phyloP scores from a whole-genome alignment of 176 grass and related monocot species.

The Eragrostis nindensis region DNA sequence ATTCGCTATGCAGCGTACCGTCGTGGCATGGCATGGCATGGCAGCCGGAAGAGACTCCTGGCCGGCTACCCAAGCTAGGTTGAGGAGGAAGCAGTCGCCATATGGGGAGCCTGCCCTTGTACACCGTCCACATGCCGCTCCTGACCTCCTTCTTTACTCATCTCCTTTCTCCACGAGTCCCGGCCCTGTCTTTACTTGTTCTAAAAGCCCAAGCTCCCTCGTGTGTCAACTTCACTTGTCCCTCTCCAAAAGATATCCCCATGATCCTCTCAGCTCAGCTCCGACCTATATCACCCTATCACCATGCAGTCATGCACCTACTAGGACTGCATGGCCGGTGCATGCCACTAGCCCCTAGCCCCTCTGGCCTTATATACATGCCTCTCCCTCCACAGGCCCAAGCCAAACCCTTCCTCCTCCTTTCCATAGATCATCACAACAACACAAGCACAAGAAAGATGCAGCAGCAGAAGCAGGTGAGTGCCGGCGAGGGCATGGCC shows the following conservation, averaged over 20 bases:
- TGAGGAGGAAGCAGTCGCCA: slow-evolving; percentile 31
- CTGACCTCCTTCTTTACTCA: background rate
- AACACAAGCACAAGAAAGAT: background rate
- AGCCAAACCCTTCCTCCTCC: background rate
- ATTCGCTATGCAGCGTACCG: background rate
- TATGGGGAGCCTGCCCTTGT: slow-evolving; percentile 27
- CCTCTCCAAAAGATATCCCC: slow-evolving; percentile 96
- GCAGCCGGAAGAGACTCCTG: background rate
- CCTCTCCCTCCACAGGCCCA: background rate
- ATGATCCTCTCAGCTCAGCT: slow-evolving; percentile 79
- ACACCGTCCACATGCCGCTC: slow-evolving; percentile 17
- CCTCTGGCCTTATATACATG: slow-evolving; percentile 42
- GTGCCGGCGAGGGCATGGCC: background rate
- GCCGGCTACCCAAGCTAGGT: slow-evolving; percentile 2
- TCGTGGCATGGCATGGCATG: background rate
- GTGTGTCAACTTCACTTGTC: slow-evolving; percentile 87
- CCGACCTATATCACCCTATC: slow-evolving; percentile 42
- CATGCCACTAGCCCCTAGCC: background rate
- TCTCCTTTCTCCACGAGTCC: slow-evolving; percentile 19
- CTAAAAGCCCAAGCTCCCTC: background rate
- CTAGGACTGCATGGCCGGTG: background rate
- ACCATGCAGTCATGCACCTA: slow-evolving; percentile 4
- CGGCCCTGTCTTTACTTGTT: background rate
- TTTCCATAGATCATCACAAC: slow-evolving; percentile 13
- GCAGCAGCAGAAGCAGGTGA: slow-evolving; percentile 11